Evolutionary conservation across 495 filamentous ascomycete species (phyloP).

Genomic region (Aspergillus avenaceus): DNA sequence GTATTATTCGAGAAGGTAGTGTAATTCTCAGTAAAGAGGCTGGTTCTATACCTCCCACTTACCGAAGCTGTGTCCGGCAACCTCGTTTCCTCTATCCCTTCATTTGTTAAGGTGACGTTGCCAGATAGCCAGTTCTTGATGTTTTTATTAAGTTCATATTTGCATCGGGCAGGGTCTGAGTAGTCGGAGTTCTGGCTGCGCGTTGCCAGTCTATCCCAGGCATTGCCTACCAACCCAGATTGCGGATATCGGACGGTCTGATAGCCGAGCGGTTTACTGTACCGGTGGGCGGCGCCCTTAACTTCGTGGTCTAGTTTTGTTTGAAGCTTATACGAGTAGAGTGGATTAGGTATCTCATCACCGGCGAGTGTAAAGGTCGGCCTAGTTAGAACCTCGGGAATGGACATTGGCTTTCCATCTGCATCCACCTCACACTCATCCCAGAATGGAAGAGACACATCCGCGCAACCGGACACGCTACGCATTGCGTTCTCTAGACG

Average conservation of each 20-base stretch:
- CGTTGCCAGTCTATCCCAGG: neutral
- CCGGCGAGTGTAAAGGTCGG: conserved; percentile 7
- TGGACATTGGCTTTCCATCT: neutral
- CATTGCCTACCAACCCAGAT: neutral
- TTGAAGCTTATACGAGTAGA: conserved; percentile 19
- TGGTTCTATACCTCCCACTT: too few relatives aligned
- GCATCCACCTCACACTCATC: conserved; percentile 10
- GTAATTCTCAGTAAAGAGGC: too few relatives aligned
- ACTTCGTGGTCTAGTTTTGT: conserved; percentile 4
- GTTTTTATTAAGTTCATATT: neutral
- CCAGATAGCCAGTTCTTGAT: too few relatives aligned
- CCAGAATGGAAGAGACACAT: conserved; percentile 23
- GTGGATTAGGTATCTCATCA: conserved; percentile 15
- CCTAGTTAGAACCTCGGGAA: conserved; percentile 9
- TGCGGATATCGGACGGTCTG: neutral
- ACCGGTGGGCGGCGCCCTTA: too few relatives aligned
- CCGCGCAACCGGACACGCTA: neutral
- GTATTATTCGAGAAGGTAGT: too few relatives aligned
- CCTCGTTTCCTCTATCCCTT: too few relatives aligned
- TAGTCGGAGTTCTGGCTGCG: neutral
- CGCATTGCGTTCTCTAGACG: conserved; percentile 20
- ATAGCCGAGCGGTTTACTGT: conserved; percentile 15
- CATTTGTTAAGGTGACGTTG: too few relatives aligned
- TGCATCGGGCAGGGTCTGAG: too few relatives aligned
- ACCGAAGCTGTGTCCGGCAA: too few relatives aligned